Base-by-base conservation (phyloP, 805 yeast genomes). In the Kodamaea leandrae region DNA sequence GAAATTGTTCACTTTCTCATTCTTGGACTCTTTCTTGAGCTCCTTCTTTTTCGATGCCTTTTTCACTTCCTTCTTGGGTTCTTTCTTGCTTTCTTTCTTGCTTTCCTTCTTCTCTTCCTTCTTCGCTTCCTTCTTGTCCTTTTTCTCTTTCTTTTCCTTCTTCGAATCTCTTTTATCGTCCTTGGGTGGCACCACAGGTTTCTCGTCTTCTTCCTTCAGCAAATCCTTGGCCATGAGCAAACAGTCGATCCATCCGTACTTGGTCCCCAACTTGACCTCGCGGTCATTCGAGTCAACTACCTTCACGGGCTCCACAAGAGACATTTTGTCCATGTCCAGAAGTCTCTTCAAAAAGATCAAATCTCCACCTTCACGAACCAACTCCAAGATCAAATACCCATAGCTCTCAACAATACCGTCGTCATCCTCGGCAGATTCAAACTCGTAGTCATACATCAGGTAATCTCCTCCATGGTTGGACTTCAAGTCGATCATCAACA, bases 361-460 rank as follows among this genome's bases (percentile, higher is more conserved):
- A 44, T 75, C 76, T 32, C 78, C 79, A 2, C 54, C 54, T 41
- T 72, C 67, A 44, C 72, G 74, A 48, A 77, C 70, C 50, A 82
- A 64, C 52, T 84, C 90, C 20, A 84, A 54, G 9, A 83, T 81
- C 34, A 83, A 63, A 51, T 77, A 83, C 0, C 91, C 93, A 41
- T 68, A 73, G 17, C 68, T 68, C 5, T 68, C 68, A 14, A 28
- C 46, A 50, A 8, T 44, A 4, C 29, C 58, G 12, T 45, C 48
- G 9, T 45, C 50, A 13, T 54, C 57, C 21, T 52, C 60, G 3
- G 45, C 52, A 3, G 55, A 48, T 30, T 58, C 82, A 59, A 85
- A 84, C 56, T 84, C 91, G 59, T 82, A 83, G 59, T 84, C 91
- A 56, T 84, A 85, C 82, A 85, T 80, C 53, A 86, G 85, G 41